Evolutionary conservation across 192 early-diverging fungal genomes (phyloP).

Genomic region (Backusella sp.): DNA sequence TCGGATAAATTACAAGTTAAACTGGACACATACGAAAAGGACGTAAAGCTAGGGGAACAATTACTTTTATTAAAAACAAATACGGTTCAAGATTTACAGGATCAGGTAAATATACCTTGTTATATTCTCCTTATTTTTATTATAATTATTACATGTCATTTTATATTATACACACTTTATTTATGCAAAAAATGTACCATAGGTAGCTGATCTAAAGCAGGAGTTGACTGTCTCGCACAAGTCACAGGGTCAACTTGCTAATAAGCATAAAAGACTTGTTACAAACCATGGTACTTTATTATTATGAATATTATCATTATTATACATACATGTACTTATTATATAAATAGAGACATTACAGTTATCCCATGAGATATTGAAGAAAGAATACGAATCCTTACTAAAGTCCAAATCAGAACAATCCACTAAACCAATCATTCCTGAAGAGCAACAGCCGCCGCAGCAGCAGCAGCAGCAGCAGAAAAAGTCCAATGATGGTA

Average conservation of each 20-base stretch:
- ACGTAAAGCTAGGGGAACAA: neutral
- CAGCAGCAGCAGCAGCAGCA: too few species aligned
- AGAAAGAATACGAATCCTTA: constrained; percentile 6
- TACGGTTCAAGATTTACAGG: neutral
- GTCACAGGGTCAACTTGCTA: neutral
- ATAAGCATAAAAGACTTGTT: constrained; percentile 7
- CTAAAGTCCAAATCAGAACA: constrained; percentile 5
- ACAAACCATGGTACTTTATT: constrained; percentile 7
- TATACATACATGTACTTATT: neutral
- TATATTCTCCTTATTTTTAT: neutral
- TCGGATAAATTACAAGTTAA: constrained; percentile 8
- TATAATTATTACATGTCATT: neutral
- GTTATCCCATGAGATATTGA: constrained; percentile 3
- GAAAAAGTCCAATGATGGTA: neutral
- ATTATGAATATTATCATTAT: too few species aligned
- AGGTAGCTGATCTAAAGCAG: constrained; percentile 11
- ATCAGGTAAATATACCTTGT: neutral
- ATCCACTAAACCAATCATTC: neutral
- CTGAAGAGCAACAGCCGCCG: neutral
- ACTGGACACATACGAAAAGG: neutral
- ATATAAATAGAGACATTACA: constrained; percentile 3
- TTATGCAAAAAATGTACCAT: neutral
- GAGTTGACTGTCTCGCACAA: neutral
- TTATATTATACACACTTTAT: neutral
- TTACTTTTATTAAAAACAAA: constrained; percentile 2